phyloP scores from a whole-genome alignment of 2,329 filamentous ascomycete species.

The Hymenotorrendiella dingleyae region DNA sequence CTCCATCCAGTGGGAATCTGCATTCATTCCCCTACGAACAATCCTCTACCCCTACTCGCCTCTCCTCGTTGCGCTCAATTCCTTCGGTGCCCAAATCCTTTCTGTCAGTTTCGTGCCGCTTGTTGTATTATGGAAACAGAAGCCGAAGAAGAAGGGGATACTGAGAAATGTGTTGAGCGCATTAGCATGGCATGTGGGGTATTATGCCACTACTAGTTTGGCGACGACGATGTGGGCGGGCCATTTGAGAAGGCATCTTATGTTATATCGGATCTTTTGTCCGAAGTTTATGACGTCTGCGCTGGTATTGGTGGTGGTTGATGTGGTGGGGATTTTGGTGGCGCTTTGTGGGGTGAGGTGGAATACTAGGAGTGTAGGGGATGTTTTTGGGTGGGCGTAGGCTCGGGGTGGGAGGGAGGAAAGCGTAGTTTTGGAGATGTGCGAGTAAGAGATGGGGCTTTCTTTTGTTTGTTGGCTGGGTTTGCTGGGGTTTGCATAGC shows the following conservation, averaged over 20 bases:
- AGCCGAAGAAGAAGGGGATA: constrained; percentile 53
- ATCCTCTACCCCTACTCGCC: constrained; percentile 89
- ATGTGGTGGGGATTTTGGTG: constrained; percentile 65
- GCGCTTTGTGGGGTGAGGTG: constrained; percentile 68
- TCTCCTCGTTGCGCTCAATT: constrained; percentile 75
- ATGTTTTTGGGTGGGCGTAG: constrained; percentile 70
- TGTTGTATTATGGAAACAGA: constrained; percentile 81
- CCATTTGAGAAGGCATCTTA: constrained; percentile 81
- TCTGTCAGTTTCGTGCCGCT: constrained; percentile 75
- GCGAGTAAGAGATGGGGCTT: background rate
- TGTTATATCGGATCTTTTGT: constrained; percentile 92
- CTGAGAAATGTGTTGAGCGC: constrained; percentile 59
- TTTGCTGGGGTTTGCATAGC: no score
- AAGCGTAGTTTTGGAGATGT: background rate
- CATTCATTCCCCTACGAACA: constrained; percentile 79
- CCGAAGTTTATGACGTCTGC: constrained; percentile 85
- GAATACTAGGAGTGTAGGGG: constrained; percentile 72
- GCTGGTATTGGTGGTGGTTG: constrained; percentile 65
- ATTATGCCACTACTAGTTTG: constrained; percentile 76
- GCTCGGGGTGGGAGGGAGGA: no score
- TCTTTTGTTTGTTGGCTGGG: no score
- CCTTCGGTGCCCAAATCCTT: constrained; percentile 82
- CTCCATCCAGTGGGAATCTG: constrained; percentile 92
- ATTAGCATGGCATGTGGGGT: constrained; percentile 69
- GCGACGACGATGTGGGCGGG: constrained; percentile 90